phyloP scores from a whole-genome alignment of 1,139 yeast genomes.

The Saccharomyces hybrid region DNA sequence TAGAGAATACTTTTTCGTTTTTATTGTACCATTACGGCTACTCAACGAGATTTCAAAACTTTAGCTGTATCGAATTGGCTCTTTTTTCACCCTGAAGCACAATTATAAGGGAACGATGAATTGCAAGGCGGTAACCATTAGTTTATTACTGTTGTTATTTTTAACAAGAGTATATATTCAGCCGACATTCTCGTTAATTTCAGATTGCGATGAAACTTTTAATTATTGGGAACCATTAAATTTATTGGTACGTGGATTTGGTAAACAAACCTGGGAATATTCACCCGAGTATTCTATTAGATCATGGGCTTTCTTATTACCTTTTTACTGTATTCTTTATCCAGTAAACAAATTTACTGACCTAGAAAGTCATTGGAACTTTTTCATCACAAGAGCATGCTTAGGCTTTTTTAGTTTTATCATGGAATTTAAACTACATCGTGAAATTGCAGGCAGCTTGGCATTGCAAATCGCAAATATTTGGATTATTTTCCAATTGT shows the following conservation, averaged over 20 bases:
- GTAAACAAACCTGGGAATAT: conserved; percentile 95
- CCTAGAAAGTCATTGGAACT: conserved; percentile 21
- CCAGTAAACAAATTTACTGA: conserved; percentile 34
- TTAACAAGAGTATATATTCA: conserved; percentile 24
- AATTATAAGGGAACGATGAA: not conserved
- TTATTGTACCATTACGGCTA: not conserved
- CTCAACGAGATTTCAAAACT: not conserved
- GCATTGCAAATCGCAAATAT: conserved; percentile 36
- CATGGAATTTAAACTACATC: conserved; percentile 24
- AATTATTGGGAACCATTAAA: conserved; percentile 95
- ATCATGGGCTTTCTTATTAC: conserved; percentile 70
- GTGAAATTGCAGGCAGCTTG: conserved; percentile 20
- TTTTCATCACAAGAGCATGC: conserved; percentile 49
- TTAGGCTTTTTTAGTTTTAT: conserved; percentile 46
- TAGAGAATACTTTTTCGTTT: not conserved
- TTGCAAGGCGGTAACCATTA: not conserved
- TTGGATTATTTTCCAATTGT: conserved; percentile 30
- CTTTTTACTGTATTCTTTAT: conserved; percentile 39
- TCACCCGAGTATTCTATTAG: conserved; percentile 86
- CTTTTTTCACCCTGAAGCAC: not conserved
- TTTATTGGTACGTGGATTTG: conserved; percentile 68
- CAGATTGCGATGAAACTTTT: conserved; percentile 84
- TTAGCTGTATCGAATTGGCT: not conserved
- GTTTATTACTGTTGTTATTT: conserved; percentile 13
- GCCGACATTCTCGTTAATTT: conserved; percentile 37